Base-by-base conservation (phyloP, 768 basidiomycete genomes). In the Leucocoprinus birnbaumii region DNA sequence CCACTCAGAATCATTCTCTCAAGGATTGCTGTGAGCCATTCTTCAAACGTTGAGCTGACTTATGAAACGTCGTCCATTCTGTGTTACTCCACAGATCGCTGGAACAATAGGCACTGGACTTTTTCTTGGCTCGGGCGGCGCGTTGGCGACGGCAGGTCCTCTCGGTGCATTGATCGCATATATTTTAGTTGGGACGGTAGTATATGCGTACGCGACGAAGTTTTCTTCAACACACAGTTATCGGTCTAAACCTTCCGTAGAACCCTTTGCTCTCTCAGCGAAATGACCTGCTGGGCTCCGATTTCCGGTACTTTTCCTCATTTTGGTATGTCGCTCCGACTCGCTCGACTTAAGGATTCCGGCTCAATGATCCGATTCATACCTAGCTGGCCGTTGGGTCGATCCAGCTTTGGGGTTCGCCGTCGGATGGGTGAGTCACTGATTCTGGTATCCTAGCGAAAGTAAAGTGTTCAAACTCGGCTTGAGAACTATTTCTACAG, bases 241-340 rank as follows among this genome's bases (percentile, higher is more conserved):
- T 19, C n/a, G n/a, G n/a, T n/a, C n/a, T n/a, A n/a, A n/a, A n/a
- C n/a, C n/a, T n/a, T n/a, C 43, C 24, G 35, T 47, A 83, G 81
- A 6, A 80, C 84, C 3, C 69, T 89, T 13, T 85, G 86, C 61
- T 80, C 84, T 2, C 66, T 89, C 13, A 87, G 83, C 31, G 89
- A 91, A 70, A 86, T 91, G 87, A 86, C 87, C 16, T 82, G 85
- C 3, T 80, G 82, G 69, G 88, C 87, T 1, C 89, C 89, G 1
- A 83, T 90, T 48, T 86, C 88, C 2, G 89, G 89, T 16, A 85
- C 86, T 0, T 90, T 89, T 65, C 86, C 87, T 18, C 86, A 88
- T 68, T 89, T 79, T 66, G 84, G 82, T 80, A 47, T 3, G 73
- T 53, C 19, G 14, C 42, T 51, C 31, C 5, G 31, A 37, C 34